Evolutionary conservation across 169 alveolate genomes (phyloP).

Genomic region (Haemoproteus tartakovskyi): DNA sequence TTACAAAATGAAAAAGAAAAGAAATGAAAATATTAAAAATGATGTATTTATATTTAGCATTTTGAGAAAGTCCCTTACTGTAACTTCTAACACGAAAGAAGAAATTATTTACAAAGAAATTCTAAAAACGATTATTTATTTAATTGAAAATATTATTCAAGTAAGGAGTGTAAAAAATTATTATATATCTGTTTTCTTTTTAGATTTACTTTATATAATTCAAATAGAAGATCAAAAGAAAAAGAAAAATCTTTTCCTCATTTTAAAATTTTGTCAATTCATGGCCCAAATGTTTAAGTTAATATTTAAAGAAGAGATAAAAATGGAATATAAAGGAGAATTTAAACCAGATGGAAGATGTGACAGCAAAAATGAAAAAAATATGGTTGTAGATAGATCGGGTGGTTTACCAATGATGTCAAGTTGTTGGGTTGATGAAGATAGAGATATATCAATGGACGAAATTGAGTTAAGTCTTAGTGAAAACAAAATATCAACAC

Average conservation of each 20-base stretch:
- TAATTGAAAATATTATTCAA: constrained; percentile 46
- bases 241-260: constrained; percentile 35
- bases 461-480: constrained; percentile 22
- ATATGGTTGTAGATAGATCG: too few relatives aligned
- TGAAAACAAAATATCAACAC: constrained; percentile 27
- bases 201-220: constrained; percentile 28
- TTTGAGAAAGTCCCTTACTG: constrained; percentile 27
- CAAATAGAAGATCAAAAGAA: constrained; percentile 35
- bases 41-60: constrained; percentile 58
- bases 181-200: constrained; percentile 33
- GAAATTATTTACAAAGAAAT: constrained; percentile 43
- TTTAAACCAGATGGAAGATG: too few relatives aligned
- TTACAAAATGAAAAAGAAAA: constrained; percentile 8
- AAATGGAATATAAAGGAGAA: constrained; percentile 3
- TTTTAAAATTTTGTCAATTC: constrained; percentile 48
- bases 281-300: constrained; percentile 35
- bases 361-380: too few relatives aligned
- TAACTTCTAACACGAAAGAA: constrained; percentile 24
- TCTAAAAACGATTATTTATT: constrained; percentile 15
- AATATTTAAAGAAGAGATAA: constrained; percentile 34
- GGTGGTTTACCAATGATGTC: too few relatives aligned
- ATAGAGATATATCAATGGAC: constrained; percentile 8
- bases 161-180: constrained; percentile 32
- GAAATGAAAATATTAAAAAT: constrained; percentile 20
- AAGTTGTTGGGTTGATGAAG: too few relatives aligned